phyloP scores from a whole-genome alignment of 495 filamentous ascomycete genomes.

The Hyaloscypha finlandica region DNA sequence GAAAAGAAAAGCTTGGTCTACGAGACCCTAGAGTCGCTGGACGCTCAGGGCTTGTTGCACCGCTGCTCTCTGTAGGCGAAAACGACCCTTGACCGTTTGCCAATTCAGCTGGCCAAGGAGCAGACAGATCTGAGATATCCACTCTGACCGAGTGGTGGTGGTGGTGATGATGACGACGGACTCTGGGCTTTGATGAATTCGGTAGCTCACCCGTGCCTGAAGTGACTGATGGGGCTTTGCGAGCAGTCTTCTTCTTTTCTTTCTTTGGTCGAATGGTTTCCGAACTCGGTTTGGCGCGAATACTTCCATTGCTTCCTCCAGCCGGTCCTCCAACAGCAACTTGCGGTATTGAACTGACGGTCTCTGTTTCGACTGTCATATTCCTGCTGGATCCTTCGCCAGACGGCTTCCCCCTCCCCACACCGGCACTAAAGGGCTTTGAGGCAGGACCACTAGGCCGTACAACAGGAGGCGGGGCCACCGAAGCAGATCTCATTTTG shows the following conservation, averaged over 20 bases:
- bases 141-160: conserved; percentile 33
- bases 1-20: conserved; percentile 23
- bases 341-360: conserved; percentile 88
- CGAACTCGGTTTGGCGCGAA: conserved; percentile 83
- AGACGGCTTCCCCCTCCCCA: conserved; percentile 54
- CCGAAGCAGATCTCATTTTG: conserved; percentile 36
- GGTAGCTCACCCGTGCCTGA: conserved; percentile 69
- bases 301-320: conserved; percentile 65
- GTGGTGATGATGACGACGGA: conserved; percentile 36
- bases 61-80: conserved; percentile 16
- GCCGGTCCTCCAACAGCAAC: conserved; percentile 72
- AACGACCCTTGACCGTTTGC: conserved; percentile 43
- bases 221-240: conserved; percentile 72
- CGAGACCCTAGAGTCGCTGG: conserved; percentile 17
- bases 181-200: conserved; percentile 32
- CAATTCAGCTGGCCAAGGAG: conserved; percentile 34
- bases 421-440: conserved; percentile 41
- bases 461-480: conserved; percentile 37
- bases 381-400: conserved; percentile 78
- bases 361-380: conserved; percentile 99
- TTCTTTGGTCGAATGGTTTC: conserved; percentile 94
- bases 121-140: conserved; percentile 37
- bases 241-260: conserved; percentile 76
- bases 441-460: conserved; percentile 44
- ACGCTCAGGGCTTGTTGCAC: conserved; percentile 25